These are phyloP conservation scores for Microsporum audouinii DNA, from an alignment of 2,329 filamentous ascomycete species.

Conservation along the genomic window DNA sequence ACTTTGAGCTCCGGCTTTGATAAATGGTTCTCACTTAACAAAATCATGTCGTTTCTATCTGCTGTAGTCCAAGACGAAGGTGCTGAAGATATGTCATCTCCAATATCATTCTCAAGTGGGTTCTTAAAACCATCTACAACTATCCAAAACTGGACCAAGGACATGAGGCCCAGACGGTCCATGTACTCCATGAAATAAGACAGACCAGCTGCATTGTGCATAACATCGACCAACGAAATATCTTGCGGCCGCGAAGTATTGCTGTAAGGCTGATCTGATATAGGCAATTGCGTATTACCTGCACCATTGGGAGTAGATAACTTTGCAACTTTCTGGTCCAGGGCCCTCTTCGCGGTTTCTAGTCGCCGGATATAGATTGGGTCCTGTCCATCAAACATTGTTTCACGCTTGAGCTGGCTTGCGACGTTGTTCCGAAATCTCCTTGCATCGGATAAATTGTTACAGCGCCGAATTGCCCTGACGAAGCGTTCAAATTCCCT, in stretches of 20 bases:
- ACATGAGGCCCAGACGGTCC: conserved; percentile 80
- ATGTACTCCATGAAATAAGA: conserved; percentile 99
- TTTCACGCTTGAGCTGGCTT: conserved; percentile 81
- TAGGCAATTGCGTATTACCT: conserved; percentile 12
- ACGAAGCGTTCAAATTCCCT: conserved; percentile 92
- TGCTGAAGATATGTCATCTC: conserved; percentile 54
- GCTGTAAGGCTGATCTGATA: conserved; percentile 15
- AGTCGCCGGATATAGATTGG: conserved; percentile 75
- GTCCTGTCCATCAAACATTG: conserved; percentile 65
- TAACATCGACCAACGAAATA: conserved; percentile 68
- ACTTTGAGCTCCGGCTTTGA: conserved; percentile 71
- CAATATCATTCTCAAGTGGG: conserved; percentile 75
- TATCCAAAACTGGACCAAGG: conserved; percentile 93
- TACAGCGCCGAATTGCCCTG: conserved; percentile 73
- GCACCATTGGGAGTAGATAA: conserved; percentile 56
- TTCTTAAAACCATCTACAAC: conserved; percentile 95
- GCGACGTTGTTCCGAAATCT: conserved; percentile 85
- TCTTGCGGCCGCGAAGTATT: conserved; percentile 54
- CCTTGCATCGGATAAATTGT: conserved; percentile 83
- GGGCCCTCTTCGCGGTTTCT: conserved; percentile 77
- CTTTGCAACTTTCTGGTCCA: conserved; percentile 80
- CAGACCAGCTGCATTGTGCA: conserved; percentile 77
- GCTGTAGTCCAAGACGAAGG: conserved; percentile 66
- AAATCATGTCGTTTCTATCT: conserved; percentile 74
- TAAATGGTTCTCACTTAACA: conserved; percentile 85